Percentiles rank a stretch among this genome's conserved stretches.
Evolutionary conservation across 2,329 filamentous ascomycete species (phyloP).

Genomic region (Elsinoe ampelina): DNA sequence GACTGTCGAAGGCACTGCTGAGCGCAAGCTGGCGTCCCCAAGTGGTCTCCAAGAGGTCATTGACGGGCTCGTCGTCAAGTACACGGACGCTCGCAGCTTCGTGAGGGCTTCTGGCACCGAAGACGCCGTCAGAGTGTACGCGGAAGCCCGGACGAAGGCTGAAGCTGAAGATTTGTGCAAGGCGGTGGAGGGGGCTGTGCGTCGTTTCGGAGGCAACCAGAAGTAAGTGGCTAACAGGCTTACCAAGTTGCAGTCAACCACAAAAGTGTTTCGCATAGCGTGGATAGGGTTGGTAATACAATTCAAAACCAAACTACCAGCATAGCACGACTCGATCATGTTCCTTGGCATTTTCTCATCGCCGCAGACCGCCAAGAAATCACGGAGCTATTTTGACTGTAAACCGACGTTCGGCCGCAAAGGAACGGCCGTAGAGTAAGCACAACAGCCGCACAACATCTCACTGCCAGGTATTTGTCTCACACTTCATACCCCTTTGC

Average conservation of each 20-base stretch:
- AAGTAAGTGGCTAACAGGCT: not conserved
- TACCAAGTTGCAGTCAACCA: not conserved
- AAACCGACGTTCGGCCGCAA: not conserved
- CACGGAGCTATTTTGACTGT: not conserved
- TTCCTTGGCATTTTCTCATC: no score
- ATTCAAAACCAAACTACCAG: not conserved
- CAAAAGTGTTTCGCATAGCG: constrained; percentile 10
- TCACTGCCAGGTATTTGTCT: not conserved
- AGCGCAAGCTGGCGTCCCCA: constrained; percentile 75
- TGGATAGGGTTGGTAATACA: not conserved
- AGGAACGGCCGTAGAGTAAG: not conserved
- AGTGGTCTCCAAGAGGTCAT: constrained; percentile 74
- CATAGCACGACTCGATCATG: no score
- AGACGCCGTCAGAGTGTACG: constrained; percentile 91
- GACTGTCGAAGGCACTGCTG: constrained; percentile 67
- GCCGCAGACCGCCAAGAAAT: not conserved
- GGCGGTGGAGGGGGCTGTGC: constrained; percentile 15
- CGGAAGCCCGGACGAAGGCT: constrained; percentile 53
- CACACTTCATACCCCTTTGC: not conserved
- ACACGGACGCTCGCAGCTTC: constrained; percentile 80
- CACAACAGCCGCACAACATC: not conserved
- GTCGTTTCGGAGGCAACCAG: not conserved
- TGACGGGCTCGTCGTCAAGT: constrained; percentile 79
- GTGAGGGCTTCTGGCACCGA: constrained; percentile 90
- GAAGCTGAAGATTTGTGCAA: constrained; percentile 17